These are phyloP conservation scores for Strobilomyces confusus DNA, from an alignment of 768 basidiomycete species.

Conservation along the genomic window DNA sequence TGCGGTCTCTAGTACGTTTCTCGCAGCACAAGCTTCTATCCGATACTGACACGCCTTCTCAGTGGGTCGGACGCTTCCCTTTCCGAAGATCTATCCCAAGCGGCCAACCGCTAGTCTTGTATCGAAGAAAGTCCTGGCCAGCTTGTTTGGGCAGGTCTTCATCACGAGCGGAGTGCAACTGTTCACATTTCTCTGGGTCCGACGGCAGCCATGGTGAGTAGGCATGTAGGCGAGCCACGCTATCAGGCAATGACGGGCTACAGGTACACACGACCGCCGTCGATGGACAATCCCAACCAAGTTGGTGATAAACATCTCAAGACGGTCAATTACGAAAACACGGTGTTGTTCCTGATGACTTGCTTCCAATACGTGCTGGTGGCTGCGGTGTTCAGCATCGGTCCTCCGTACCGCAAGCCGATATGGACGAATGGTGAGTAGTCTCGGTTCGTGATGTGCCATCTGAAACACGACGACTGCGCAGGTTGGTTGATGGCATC, in stretches of 20 bases:
- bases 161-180: constrained; percentile 80
- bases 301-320: constrained; percentile 64
- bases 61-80: constrained; percentile 97
- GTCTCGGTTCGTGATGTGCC: neutral
- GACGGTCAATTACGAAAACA: constrained; percentile 88
- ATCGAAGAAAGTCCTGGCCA: constrained; percentile 90
- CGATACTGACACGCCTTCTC: constrained; percentile 8
- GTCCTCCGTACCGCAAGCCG: constrained; percentile 91
- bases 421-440: constrained; percentile 91
- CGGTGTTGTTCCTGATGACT: constrained; percentile 86
- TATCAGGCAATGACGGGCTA: neutral
- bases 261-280: constrained; percentile 76
- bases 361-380: constrained; percentile 99
- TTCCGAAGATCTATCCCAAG: constrained; percentile 79
- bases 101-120: constrained; percentile 94
- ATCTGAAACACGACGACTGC: neutral
- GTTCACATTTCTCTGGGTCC: constrained; percentile 89
- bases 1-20: constrained; percentile 84
- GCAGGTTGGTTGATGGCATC: constrained; percentile 81
- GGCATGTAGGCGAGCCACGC: neutral
- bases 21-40: neutral
- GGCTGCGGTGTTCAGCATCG: constrained; percentile 96
- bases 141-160: constrained; percentile 88
- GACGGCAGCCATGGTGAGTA: constrained; percentile 73
- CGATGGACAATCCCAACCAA: constrained; percentile 39